These are phyloP conservation scores for Alternaria triticina DNA, from an alignment of 2,329 filamentous ascomycete species.

Conservation along the genomic window DNA sequence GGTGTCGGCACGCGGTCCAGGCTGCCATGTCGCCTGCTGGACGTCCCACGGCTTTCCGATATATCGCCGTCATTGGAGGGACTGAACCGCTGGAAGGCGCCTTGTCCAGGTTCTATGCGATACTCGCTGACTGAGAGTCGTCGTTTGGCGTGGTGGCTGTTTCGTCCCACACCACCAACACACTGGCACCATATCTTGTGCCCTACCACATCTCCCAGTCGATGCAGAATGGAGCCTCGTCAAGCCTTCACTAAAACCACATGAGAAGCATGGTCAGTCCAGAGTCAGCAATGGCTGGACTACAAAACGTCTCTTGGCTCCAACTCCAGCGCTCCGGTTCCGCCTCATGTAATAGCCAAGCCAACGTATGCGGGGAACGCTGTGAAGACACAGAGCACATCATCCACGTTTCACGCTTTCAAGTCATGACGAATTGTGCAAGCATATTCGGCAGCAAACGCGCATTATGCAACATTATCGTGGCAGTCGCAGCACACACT, in stretches of 20 bases:
- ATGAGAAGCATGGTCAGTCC: background rate
- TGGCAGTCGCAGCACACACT: constrained; percentile 1
- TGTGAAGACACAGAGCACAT: background rate
- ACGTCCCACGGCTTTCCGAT: background rate
- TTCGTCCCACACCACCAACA: background rate
- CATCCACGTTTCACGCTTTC: background rate
- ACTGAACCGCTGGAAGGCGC: background rate
- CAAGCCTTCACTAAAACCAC: background rate
- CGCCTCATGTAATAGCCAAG: background rate
- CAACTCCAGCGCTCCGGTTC: background rate
- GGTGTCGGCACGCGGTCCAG: background rate
- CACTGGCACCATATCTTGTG: background rate
- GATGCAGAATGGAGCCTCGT: background rate
- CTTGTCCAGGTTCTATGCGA: constrained; percentile 5
- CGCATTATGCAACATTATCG: background rate
- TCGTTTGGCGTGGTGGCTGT: background rate
- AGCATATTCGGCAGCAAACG: background rate
- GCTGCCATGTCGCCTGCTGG: background rate
- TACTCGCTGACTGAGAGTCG: background rate
- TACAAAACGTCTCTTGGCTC: background rate
- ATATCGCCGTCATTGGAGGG: constrained; percentile 7
- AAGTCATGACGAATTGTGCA: background rate
- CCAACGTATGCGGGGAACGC: background rate
- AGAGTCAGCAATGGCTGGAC: background rate
- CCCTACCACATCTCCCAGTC: background rate